Percentiles rank a stretch among this genome's conserved stretches.
These are phyloP conservation scores for Populus alba DNA, from an alignment of 345 rosid genomes.

Conservation along the genomic window DNA sequence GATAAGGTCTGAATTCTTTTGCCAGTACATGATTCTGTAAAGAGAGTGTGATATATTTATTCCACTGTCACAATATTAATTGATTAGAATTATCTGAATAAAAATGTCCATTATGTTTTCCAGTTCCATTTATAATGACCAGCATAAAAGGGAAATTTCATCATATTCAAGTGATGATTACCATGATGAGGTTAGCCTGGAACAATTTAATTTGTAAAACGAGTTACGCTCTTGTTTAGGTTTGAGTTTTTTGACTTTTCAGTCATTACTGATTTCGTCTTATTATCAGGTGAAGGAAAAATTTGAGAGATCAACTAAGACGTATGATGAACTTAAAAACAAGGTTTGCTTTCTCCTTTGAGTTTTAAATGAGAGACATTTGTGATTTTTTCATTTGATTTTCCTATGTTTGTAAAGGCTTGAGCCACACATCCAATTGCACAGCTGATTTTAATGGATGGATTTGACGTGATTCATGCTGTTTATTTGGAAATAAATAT, in stretches of 20 bases:
- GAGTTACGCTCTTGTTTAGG: not conserved
- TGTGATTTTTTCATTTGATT: not conserved
- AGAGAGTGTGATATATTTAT: not conserved
- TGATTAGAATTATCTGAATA: not conserved
- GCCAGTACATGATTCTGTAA: too few relatives aligned
- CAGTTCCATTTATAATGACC: constrained; percentile 48
- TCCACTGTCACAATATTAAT: not conserved
- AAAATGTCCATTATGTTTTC: constrained; percentile 7
- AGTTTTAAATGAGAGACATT: not conserved
- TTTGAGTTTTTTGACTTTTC: not conserved
- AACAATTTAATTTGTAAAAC: not conserved
- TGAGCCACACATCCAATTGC: too few relatives aligned
- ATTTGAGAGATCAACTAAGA: constrained; percentile 46
- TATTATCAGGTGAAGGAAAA: constrained; percentile 54
- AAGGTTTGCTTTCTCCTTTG: constrained; percentile 45
- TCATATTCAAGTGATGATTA: constrained; percentile 51
- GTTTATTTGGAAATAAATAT: too few relatives aligned
- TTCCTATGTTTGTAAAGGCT: not conserved
- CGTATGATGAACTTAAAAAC: constrained; percentile 48
- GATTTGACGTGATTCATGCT: too few relatives aligned
- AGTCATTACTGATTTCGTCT: constrained; percentile 1
- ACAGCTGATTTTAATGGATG: too few relatives aligned
- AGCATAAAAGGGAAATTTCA: constrained; percentile 41
- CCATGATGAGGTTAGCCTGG: constrained; percentile 45
- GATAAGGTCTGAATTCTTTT: too few relatives aligned